These are phyloP conservation scores for Candolleomyces eurysporus DNA, from an alignment of 768 basidiomycete genomes.

Conservation along the genomic window DNA sequence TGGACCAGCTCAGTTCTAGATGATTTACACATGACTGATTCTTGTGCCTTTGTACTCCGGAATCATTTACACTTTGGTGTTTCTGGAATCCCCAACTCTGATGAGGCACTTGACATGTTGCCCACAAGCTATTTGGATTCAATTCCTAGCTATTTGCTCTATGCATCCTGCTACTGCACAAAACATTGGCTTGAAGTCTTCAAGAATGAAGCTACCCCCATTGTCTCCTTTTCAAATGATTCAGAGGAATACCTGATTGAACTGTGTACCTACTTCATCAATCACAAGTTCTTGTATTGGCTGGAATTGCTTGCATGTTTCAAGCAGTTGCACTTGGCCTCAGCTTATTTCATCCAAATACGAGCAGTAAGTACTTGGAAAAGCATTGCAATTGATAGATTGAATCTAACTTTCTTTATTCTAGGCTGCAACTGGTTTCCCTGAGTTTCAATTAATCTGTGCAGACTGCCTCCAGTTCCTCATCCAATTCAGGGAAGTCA, in stretches of 20 bases:
- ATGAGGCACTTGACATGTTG: background rate
- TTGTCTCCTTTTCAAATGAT: too few relatives aligned
- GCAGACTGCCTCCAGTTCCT: slow-evolving; percentile 1
- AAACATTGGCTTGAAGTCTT: background rate
- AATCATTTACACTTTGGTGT: background rate
- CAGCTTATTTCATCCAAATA: background rate
- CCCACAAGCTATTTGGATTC: background rate
- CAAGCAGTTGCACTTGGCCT: background rate
- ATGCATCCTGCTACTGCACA: background rate
- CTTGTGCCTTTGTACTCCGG: background rate
- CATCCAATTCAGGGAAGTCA: slow-evolving; percentile 8
- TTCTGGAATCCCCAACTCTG: background rate
- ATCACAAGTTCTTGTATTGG: background rate
- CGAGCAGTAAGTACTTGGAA: background rate
- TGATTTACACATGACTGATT: background rate
- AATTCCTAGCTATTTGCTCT: background rate
- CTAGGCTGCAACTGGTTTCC: background rate
- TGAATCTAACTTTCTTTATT: too few relatives aligned
- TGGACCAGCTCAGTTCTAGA: too few relatives aligned
- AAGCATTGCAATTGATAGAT: too few relatives aligned
- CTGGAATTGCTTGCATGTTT: background rate
- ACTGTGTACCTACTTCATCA: background rate
- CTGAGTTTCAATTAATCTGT: background rate
- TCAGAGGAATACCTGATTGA: background rate
- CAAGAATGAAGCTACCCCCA: too few relatives aligned